Evolutionary conservation across 768 basidiomycete species (phyloP).

Genomic region (Lentinula sp.): DNA sequence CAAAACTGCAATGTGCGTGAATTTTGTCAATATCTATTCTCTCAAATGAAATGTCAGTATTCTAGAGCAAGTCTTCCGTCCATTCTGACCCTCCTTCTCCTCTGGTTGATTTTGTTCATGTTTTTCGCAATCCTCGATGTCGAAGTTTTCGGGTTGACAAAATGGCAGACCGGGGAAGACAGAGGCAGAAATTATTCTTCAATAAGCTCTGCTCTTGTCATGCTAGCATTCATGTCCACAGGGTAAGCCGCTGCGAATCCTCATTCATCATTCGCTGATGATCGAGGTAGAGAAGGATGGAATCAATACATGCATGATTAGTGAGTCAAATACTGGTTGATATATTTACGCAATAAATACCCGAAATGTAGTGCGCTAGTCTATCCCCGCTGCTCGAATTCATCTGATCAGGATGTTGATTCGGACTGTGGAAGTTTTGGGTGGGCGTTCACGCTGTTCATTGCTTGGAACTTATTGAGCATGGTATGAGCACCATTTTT

Average conservation of each 20-base stretch:
- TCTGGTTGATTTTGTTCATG: constrained; percentile 88
- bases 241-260: constrained; percentile 49
- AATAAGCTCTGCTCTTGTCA: constrained; percentile 74
- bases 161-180: constrained; percentile 69
- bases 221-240: constrained; percentile 89
- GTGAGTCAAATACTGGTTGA: constrained; percentile 35
- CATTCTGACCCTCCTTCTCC: constrained; percentile 74
- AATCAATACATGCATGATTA: constrained; percentile 98
- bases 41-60: not conserved
- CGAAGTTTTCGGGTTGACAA: constrained; percentile 89
- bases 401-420: constrained; percentile 35
- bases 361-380: constrained; percentile 51
- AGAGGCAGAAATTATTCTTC: constrained; percentile 73
- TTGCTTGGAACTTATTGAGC: constrained; percentile 91
- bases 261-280: constrained; percentile 6
- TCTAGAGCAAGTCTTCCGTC: constrained; percentile 78
- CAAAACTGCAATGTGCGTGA: constrained; percentile 86
- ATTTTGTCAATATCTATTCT: not conserved
- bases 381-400: constrained; percentile 78
- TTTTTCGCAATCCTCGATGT: constrained; percentile 87
- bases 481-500: constrained; percentile 54
- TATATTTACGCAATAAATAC: constrained; percentile 6
- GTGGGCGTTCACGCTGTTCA: constrained; percentile 86
- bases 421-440: constrained; percentile 84
- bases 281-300: constrained; percentile 76